phyloP scores from a whole-genome alignment of 202 grass and related monocot species.

The Eragrostis tef region DNA sequence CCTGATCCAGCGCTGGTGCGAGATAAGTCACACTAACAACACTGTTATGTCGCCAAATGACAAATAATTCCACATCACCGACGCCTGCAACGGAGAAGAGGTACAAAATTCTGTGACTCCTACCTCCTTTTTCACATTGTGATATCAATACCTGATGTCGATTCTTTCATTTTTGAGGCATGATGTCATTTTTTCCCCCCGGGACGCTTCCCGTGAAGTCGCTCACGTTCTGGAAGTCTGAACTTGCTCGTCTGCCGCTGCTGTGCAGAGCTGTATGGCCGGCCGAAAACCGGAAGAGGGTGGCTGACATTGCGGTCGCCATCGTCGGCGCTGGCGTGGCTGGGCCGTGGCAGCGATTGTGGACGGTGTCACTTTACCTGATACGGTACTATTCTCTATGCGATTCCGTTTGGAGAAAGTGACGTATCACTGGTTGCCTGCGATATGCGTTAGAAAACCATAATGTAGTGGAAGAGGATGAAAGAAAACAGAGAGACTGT shows the following conservation, averaged over 20 bases:
- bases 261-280: not conserved
- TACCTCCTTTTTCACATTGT: not conserved
- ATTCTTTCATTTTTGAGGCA: not conserved
- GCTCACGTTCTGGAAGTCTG: not conserved
- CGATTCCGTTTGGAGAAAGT: not conserved
- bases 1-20: slow-evolving; percentile 5
- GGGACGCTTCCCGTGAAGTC: not conserved
- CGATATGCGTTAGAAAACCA: too few species aligned
- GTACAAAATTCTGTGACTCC: not conserved
- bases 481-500: too few species aligned
- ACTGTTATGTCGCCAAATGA: slow-evolving; percentile 14
- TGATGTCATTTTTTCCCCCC: not conserved
- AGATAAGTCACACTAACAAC: slow-evolving; percentile 13
- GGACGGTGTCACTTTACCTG: slow-evolving; percentile 18
- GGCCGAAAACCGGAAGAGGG: not conserved
- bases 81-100: slow-evolving; percentile 13
- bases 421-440: not conserved
- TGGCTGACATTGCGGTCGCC: slow-evolving; percentile 6
- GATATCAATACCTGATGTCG: not conserved
- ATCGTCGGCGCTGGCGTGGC: not conserved
- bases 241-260: not conserved
- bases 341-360: not conserved
- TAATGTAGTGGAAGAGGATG: too few species aligned
- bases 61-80: not conserved
- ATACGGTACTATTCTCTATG: not conserved